These are phyloP conservation scores for Athelia psychrophila DNA, from an alignment of 1,284 basidiomycete species.

Conservation along the genomic window DNA sequence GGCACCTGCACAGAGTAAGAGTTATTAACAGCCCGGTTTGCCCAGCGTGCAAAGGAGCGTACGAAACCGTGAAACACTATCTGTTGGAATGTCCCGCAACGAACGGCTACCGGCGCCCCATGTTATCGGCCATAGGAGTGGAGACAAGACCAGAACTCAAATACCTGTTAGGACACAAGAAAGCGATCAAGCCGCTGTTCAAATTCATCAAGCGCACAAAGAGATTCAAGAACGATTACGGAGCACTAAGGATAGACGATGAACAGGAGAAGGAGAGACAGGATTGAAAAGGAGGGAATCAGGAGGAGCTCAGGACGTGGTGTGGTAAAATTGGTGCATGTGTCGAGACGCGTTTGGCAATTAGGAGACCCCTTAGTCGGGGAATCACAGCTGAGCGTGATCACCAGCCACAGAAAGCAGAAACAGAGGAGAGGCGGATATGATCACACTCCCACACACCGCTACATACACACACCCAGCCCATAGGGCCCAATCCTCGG, in stretches of 20 bases:
- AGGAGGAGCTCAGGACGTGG: no score
- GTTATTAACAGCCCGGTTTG: constrained; percentile 14
- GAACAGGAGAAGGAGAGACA: no score
- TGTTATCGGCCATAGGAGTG: neutral
- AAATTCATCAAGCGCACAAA: neutral
- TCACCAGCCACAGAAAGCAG: no score
- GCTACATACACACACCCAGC: no score
- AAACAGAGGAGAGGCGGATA: no score
- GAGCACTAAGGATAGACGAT: neutral
- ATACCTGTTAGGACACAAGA: neutral
- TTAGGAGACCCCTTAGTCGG: no score
- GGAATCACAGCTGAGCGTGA: no score
- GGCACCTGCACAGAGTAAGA: constrained; percentile 19
- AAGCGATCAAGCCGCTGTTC: neutral
- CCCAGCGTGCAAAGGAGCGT: constrained; percentile 14
- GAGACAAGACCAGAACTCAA: neutral
- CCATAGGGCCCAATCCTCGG: no score
- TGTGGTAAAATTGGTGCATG: no score
- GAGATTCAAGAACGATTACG: neutral
- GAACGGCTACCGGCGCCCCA: neutral
- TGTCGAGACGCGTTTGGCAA: no score
- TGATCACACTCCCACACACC: no score
- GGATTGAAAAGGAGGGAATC: no score
- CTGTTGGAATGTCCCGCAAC: constrained; percentile 18
- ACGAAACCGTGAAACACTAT: constrained; percentile 23